Conservation (phyloP, 257 asterid species). For the Solanum virginianum region DNA sequence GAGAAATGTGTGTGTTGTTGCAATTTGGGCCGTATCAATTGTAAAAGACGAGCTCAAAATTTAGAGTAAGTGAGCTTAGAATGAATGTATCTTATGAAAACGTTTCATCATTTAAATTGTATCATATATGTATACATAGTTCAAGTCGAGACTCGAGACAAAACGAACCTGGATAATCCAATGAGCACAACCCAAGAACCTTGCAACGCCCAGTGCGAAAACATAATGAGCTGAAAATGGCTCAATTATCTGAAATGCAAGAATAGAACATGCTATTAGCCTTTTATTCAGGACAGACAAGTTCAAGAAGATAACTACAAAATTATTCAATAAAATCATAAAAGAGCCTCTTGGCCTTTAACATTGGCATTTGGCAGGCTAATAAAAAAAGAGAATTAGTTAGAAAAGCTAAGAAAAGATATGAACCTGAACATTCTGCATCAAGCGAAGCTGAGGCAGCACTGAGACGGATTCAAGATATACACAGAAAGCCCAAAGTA, state of each 20-base stretch:
- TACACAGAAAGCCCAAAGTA: slow-evolving; percentile 75
- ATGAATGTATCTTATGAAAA: not conserved
- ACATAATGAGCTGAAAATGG: slow-evolving; percentile 90
- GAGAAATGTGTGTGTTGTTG: not conserved
- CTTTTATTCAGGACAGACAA: not conserved
- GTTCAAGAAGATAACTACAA: not conserved
- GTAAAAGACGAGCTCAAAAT: not conserved
- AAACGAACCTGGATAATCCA: slow-evolving; percentile 78
- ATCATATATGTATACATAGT: not conserved
- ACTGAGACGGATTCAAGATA: slow-evolving; percentile 80
- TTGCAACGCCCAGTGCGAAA: slow-evolving; percentile 77
- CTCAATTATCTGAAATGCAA: slow-evolving; percentile 57
- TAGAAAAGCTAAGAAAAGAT: too few relatives aligned
- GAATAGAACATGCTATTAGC: not conserved
- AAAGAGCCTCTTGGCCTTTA: too few relatives aligned
- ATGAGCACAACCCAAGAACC: slow-evolving; percentile 83
- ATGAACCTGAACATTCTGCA: slow-evolving; percentile 79
- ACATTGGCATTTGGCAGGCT: too few relatives aligned
- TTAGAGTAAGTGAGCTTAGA: not conserved
- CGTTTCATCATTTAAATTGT: not conserved
- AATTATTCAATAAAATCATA: too few relatives aligned
- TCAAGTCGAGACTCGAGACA: not conserved
- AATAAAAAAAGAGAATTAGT: too few relatives aligned
- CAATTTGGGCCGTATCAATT: not conserved
- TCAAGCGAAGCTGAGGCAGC: slow-evolving; percentile 83